These are phyloP conservation scores for Waltergamsia citrina DNA, from an alignment of 2,329 filamentous ascomycete species.

Conservation along the genomic window DNA sequence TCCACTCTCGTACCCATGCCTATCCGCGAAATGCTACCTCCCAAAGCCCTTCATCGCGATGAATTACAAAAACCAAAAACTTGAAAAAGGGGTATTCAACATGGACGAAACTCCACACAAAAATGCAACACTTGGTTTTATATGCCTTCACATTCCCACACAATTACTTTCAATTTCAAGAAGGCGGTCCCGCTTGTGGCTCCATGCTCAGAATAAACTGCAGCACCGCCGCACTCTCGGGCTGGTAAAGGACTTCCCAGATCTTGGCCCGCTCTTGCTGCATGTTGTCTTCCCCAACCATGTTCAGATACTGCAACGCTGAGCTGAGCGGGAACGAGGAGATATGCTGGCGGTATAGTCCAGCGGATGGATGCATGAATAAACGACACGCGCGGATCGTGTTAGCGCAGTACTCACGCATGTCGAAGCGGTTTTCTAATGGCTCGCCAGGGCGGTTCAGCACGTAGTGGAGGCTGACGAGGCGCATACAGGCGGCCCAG, in stretches of 20 bases:
- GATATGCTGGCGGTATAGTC: slow-evolving; percentile 1
- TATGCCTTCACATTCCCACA: too few species aligned
- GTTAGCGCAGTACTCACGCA: slow-evolving; percentile 3
- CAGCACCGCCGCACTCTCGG: neutral
- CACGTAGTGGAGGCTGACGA: neutral
- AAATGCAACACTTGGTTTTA: too few species aligned
- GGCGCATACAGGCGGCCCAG: slow-evolving; percentile 2
- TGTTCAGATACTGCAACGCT: slow-evolving; percentile 2
- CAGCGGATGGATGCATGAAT: slow-evolving; percentile 4
- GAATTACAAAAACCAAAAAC: too few species aligned
- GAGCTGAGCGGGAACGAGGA: slow-evolving; percentile 2
- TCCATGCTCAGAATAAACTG: slow-evolving; percentile 4
- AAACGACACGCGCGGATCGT: slow-evolving; percentile 1
- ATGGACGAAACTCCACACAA: too few species aligned
- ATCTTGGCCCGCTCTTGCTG: slow-evolving; percentile 1
- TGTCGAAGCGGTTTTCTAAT: neutral
- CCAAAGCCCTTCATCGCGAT: too few species aligned
- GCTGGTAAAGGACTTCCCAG: neutral
- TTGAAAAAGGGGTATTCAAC: too few species aligned
- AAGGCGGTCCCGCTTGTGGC: too few species aligned
- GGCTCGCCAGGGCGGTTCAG: neutral
- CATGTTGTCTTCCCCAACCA: neutral
- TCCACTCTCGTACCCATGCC: too few species aligned
- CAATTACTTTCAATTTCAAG: too few species aligned
- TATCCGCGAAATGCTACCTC: too few species aligned